These are phyloP conservation scores for Lachancea sp. DNA, from an alignment of 805 yeast genomes.

Conservation along the genomic window DNA sequence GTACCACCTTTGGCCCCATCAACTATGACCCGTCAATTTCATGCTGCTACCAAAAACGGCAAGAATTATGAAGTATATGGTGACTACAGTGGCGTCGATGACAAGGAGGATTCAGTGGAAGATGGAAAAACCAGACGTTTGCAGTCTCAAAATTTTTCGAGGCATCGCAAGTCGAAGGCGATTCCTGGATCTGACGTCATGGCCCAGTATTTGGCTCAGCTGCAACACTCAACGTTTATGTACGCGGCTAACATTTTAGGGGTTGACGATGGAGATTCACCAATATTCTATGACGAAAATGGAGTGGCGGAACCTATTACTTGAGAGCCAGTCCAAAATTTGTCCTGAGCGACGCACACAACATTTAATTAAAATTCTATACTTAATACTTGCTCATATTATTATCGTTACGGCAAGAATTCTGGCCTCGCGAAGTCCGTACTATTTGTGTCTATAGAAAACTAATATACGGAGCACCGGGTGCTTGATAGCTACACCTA, in stretches of 20 bases:
- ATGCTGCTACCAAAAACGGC: constrained; percentile 8
- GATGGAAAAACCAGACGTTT: constrained; percentile 5
- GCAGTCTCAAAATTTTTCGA: constrained; percentile 4
- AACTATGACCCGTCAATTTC: constrained; percentile 21
- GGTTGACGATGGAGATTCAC: constrained; percentile 34
- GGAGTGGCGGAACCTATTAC: constrained; percentile 2
- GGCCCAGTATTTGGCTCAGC: constrained; percentile 72
- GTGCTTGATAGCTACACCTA: too few relatives aligned
- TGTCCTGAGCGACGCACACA: too few relatives aligned
- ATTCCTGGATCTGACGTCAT: constrained; percentile 64
- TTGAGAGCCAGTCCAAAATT: background rate
- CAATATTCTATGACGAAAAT: constrained; percentile 18
- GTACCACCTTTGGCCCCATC: constrained; percentile 26
- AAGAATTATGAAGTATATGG: constrained; percentile 1
- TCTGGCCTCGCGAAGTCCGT: too few relatives aligned
- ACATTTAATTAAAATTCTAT: too few relatives aligned
- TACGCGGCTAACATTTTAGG: constrained; percentile 51
- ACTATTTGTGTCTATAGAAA: too few relatives aligned
- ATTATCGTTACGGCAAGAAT: too few relatives aligned
- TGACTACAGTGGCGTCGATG: background rate
- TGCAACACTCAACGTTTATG: constrained; percentile 54
- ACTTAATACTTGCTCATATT: too few relatives aligned
- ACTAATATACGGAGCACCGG: too few relatives aligned
- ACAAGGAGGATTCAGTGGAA: background rate
- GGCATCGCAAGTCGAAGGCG: constrained; percentile 14